Conservation (phyloP, 345 rosid species). For the Euphorbia peplus region DNA sequence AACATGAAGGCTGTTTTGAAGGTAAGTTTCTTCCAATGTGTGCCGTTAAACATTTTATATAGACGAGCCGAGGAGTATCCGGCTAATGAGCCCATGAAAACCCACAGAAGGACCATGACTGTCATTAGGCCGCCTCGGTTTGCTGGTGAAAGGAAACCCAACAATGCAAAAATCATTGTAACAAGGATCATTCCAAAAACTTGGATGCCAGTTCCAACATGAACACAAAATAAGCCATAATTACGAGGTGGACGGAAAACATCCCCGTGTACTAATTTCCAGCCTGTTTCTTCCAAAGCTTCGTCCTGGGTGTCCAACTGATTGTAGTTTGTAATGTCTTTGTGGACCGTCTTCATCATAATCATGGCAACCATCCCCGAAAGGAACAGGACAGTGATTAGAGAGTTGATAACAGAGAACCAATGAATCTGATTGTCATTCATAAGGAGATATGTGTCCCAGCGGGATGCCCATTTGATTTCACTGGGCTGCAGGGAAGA, state of each 20-base stretch:
- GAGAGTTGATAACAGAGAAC: slow-evolving; percentile 43
- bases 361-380: slow-evolving; percentile 51
- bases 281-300: slow-evolving; percentile 44
- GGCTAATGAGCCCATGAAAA: slow-evolving; percentile 43
- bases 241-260: slow-evolving; percentile 44
- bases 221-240: slow-evolving; percentile 36
- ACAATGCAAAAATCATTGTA: slow-evolving; percentile 42
- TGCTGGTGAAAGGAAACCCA: slow-evolving; percentile 47
- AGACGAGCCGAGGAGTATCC: slow-evolving; percentile 39
- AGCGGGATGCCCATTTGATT: slow-evolving; percentile 47
- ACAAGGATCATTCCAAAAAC: slow-evolving; percentile 40
- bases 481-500: slow-evolving; percentile 20
- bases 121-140: slow-evolving; percentile 49
- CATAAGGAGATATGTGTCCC: slow-evolving; percentile 47
- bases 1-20: slow-evolving; percentile 41
- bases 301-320: slow-evolving; percentile 46
- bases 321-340: slow-evolving; percentile 43
- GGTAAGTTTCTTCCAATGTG: slow-evolving; percentile 35
- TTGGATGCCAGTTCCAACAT: slow-evolving; percentile 45
- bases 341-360: slow-evolving; percentile 39
- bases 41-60: slow-evolving; percentile 40
- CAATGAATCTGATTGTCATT: slow-evolving; percentile 43
- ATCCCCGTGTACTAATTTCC: slow-evolving; percentile 46
- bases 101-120: slow-evolving; percentile 43
- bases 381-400: slow-evolving; percentile 44